Evolutionary conservation across 768 basidiomycete genomes (phyloP).

Genomic region (Filobasidium wieringae): DNA sequence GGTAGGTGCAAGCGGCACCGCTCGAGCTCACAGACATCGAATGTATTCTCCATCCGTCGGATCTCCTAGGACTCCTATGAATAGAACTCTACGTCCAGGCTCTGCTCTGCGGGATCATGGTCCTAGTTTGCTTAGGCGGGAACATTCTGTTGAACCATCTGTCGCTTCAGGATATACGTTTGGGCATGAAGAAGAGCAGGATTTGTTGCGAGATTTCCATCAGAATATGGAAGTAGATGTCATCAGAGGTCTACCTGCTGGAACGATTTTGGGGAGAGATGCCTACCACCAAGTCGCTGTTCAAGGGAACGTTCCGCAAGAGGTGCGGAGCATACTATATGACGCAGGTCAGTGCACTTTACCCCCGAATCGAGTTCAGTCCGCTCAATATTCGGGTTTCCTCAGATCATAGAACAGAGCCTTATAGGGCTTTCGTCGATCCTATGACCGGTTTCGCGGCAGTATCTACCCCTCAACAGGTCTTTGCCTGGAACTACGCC

Average conservation of each 20-base stretch:
- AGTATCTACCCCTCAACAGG: neutral
- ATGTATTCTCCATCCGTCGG: neutral
- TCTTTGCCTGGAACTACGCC: neutral
- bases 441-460: neutral
- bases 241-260: neutral
- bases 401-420: neutral
- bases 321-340: neutral
- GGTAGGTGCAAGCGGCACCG: neutral
- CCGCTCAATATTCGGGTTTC: neutral
- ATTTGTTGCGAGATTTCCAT: neutral
- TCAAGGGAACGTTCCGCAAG: neutral
- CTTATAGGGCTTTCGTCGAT: neutral
- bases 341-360: neutral
- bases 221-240: neutral
- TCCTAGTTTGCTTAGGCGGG: neutral
- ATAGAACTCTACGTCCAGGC: neutral
- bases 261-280: neutral
- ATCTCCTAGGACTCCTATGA: neutral
- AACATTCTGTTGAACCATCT: neutral
- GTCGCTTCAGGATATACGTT: neutral
- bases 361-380: neutral
- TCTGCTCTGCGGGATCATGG: neutral
- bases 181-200: neutral
- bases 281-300: neutral
- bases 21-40: neutral